These are phyloP conservation scores for Colletotrichum sp. DNA, from an alignment of 2,329 filamentous ascomycete species.

Conservation along the genomic window DNA sequence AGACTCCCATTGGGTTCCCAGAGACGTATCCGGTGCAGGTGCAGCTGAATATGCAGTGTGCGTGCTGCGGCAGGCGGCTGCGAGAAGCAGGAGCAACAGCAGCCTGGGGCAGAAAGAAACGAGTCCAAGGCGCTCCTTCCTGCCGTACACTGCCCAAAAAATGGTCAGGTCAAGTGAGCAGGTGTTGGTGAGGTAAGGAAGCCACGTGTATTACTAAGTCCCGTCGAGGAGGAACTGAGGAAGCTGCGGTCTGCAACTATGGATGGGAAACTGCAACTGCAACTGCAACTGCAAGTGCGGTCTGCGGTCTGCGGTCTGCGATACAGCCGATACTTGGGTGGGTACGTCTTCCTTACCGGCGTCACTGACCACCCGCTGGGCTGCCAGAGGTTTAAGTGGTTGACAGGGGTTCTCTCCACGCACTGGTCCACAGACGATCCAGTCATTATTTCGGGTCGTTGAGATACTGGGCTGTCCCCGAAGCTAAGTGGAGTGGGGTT, in stretches of 20 bases:
- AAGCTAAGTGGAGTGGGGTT: not conserved
- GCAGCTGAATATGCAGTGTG: not conserved
- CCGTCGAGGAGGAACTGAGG: no score
- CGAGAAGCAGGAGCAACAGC: not conserved
- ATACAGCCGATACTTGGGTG: not conserved
- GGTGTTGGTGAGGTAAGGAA: not conserved
- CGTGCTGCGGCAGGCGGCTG: not conserved
- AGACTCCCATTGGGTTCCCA: not conserved
- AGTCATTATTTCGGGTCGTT: constrained; percentile 15
- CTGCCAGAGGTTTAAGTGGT: constrained; percentile 14
- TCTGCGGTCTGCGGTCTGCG: not conserved
- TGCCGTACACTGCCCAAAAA: not conserved
- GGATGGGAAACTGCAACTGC: not conserved
- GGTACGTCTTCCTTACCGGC: not conserved
- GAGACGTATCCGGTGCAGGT: not conserved
- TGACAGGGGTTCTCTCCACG: constrained; percentile 13
- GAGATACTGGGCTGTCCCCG: constrained; percentile 4
- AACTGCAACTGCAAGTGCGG: not conserved
- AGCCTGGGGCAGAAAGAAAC: not conserved
- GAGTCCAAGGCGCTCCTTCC: not conserved
- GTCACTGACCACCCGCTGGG: not conserved
- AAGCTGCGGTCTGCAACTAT: not conserved
- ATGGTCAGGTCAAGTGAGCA: not conserved
- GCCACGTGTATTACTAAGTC: not conserved
- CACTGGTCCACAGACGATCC: constrained; percentile 3